phyloP scores from a whole-genome alignment of 768 basidiomycete species.

The Boletus reticulatus region DNA sequence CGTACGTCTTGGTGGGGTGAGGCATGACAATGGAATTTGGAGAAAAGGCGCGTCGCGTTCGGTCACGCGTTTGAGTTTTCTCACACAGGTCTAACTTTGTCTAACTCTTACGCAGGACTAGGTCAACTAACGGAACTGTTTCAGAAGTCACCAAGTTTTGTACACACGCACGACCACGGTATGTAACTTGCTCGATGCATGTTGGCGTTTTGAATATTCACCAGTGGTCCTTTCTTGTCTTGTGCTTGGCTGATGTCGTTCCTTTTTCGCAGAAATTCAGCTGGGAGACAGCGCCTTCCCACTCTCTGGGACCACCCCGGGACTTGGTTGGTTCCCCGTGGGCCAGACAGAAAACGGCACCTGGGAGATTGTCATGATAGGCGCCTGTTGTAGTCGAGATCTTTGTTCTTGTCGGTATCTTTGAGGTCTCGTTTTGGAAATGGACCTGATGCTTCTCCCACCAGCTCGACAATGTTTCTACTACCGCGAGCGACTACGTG shows the following conservation, averaged over 20 bases:
- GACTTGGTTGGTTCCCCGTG: neutral
- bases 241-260: neutral
- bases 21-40: too few species aligned
- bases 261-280: constrained; percentile 9
- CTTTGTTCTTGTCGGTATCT: neutral
- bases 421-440: neutral
- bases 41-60: neutral
- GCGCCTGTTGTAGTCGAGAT: neutral
- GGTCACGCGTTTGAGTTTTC: neutral
- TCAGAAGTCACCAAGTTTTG: neutral
- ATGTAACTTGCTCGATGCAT: neutral
- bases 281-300: neutral
- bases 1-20: neutral
- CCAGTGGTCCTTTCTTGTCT: too few species aligned
- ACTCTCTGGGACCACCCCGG: neutral
- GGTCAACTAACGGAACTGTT: neutral
- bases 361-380: neutral
- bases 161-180: neutral
- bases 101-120: neutral
- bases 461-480: neutral
- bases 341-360: neutral
- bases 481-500: neutral
- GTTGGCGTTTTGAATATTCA: too few species aligned
- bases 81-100: too few species aligned
- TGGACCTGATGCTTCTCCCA: neutral